Percentiles rank a stretch among this genome's conserved stretches.
phyloP scores from a whole-genome alignment of 1,284 basidiomycete genomes.

The Rhodotorula glutinis region DNA sequence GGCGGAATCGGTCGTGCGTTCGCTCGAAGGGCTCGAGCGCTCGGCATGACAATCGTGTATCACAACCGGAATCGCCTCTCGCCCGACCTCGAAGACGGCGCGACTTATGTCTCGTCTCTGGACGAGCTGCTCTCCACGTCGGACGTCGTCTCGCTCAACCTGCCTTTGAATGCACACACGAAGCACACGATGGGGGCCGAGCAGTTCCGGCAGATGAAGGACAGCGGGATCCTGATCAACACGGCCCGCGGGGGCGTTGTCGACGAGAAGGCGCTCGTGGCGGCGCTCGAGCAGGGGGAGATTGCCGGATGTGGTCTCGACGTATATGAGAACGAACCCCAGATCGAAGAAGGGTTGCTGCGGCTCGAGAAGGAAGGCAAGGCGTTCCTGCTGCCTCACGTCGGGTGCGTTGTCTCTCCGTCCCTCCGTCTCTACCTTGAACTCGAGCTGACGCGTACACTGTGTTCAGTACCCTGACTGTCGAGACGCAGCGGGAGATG shows the following conservation, averaged over 20 bases:
- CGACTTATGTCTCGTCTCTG: constrained; percentile 60
- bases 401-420: constrained; percentile 53
- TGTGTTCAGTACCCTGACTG: constrained; percentile 53
- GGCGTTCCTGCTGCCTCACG: constrained; percentile 73
- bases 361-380: constrained; percentile 67
- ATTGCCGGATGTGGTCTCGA: constrained; percentile 29
- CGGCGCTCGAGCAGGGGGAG: constrained; percentile 69
- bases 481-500: constrained; percentile 49
- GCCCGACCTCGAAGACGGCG: constrained; percentile 27
- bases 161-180: constrained; percentile 64
- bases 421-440: no score
- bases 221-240: constrained; percentile 76
- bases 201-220: constrained; percentile 75
- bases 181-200: constrained; percentile 70
- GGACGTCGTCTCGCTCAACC: constrained; percentile 66
- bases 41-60: constrained; percentile 78
- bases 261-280: constrained; percentile 80
- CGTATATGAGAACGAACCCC: constrained; percentile 35
- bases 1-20: constrained; percentile 72
- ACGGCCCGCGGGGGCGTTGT: constrained; percentile 86
- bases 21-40: constrained; percentile 50
- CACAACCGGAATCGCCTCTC: constrained; percentile 59
- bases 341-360: constrained; percentile 69
- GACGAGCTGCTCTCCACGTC: constrained; percentile 68
- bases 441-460: constrained; percentile 72